Conservation (phyloP, 2,329 filamentous ascomycete species). For the Alternaria solani region DNA sequence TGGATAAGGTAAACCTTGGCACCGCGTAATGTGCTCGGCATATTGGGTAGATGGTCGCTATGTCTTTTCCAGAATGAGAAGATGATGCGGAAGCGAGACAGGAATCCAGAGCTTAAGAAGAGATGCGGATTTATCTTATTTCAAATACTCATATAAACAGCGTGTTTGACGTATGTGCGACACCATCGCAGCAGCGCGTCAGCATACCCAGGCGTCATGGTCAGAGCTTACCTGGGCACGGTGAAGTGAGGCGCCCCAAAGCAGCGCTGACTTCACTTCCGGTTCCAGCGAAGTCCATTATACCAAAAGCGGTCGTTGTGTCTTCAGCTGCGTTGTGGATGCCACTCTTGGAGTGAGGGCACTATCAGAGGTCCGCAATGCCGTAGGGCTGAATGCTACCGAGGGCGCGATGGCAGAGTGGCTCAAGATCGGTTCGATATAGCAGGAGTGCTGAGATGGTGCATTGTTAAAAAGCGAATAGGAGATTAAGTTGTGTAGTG, state of each 20-base stretch:
- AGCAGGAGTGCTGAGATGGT: background rate
- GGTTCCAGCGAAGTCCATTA: background rate
- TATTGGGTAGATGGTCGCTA: background rate
- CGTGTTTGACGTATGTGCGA: background rate
- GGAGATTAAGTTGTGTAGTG: background rate
- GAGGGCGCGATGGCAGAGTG: background rate
- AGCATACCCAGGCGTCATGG: background rate
- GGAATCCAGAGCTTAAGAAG: background rate
- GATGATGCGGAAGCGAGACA: background rate
- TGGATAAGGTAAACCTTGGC: conserved; percentile 24
- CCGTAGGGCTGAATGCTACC: background rate
- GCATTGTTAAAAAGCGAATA: background rate
- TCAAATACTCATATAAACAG: background rate
- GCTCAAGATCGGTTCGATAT: background rate
- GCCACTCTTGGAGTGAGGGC: background rate
- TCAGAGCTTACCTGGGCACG: background rate
- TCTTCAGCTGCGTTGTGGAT: background rate
- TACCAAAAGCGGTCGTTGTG: background rate
- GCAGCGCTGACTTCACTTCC: conserved; percentile 1
- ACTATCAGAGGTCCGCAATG: background rate
- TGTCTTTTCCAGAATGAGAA: background rate
- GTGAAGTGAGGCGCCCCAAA: conserved; percentile 1
- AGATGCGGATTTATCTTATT: background rate
- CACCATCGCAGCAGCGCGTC: background rate
- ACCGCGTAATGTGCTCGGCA: conserved; percentile 1